Conservation (phyloP, 2,329 filamentous ascomycete species). For the Emergomyces pasteurianus region DNA sequence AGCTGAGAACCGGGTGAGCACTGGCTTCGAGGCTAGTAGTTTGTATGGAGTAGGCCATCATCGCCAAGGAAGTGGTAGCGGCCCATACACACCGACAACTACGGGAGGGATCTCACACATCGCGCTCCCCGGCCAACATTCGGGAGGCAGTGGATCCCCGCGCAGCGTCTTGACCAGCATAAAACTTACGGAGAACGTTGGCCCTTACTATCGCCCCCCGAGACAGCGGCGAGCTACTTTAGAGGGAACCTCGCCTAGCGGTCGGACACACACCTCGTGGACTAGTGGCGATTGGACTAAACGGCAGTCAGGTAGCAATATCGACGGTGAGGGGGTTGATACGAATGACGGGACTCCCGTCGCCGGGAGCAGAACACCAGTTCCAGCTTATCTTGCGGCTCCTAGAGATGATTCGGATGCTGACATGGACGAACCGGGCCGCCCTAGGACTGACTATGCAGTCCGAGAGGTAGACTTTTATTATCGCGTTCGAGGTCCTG, state of each 20-base stretch:
- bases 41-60: constrained; percentile 37
- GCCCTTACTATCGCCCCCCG: constrained; percentile 84
- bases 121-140: constrained; percentile 41
- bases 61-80: constrained; percentile 47
- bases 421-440: constrained; percentile 30
- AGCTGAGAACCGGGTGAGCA: constrained; percentile 37
- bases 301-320: constrained; percentile 25
- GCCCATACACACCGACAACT: constrained; percentile 57
- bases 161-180: constrained; percentile 32
- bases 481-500: constrained; percentile 81
- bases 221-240: constrained; percentile 55
- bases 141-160: constrained; percentile 32
- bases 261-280: constrained; percentile 34
- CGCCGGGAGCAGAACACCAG: constrained; percentile 37
- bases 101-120: constrained; percentile 57
- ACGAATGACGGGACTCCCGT: constrained; percentile 28
- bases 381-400: constrained; percentile 42
- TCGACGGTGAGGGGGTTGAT: constrained; percentile 22
- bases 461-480: constrained; percentile 96
- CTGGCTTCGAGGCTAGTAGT: constrained; percentile 42
- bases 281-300: constrained; percentile 37
- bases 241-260: constrained; percentile 34
- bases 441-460: constrained; percentile 68
- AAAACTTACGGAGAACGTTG: constrained; percentile 43
- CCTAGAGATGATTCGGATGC: constrained; percentile 44